Percentiles rank a stretch among this genome's conserved stretches.
Evolutionary conservation across 208 protist species (phyloP).

Genomic region (Crithidia acanthocephali): DNA sequence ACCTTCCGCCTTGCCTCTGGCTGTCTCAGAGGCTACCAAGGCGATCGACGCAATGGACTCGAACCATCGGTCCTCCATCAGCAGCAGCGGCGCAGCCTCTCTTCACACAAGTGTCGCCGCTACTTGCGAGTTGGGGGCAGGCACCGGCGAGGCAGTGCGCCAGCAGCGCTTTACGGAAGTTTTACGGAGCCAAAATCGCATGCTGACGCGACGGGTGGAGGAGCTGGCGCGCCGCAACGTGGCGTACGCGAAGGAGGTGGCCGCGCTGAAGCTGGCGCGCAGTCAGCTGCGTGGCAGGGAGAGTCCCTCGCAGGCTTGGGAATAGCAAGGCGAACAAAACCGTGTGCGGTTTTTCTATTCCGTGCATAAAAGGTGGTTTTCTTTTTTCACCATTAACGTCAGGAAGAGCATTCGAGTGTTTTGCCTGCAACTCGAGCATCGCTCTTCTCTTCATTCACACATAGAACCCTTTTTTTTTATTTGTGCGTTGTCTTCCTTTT

Average conservation of each 20-base stretch:
- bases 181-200: conserved; percentile 33
- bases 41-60: too few species aligned
- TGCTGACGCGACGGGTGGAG: conserved; percentile 34
- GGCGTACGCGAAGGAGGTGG: conserved; percentile 30
- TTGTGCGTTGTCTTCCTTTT: too few species aligned
- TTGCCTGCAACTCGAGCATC: too few species aligned
- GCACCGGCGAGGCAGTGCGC: conserved; percentile 4
- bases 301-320: background rate
- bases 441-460: too few species aligned
- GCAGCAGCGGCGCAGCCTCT: background rate
- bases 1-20: background rate
- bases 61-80: too few species aligned
- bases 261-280: conserved; percentile 24
- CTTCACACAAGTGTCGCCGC: background rate
- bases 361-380: too few species aligned
- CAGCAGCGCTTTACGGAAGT: conserved; percentile 17
- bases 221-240: conserved; percentile 35
- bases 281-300: background rate
- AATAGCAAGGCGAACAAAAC: too few species aligned
- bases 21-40: too few species aligned
- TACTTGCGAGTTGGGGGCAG: background rate
- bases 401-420: too few species aligned
- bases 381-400: too few species aligned
- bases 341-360: too few species aligned
- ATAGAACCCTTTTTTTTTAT: too few species aligned